Evolutionary conservation across 371 early-diverging fungal species (phyloP).

Genomic region (Actinomucor elegans): DNA sequence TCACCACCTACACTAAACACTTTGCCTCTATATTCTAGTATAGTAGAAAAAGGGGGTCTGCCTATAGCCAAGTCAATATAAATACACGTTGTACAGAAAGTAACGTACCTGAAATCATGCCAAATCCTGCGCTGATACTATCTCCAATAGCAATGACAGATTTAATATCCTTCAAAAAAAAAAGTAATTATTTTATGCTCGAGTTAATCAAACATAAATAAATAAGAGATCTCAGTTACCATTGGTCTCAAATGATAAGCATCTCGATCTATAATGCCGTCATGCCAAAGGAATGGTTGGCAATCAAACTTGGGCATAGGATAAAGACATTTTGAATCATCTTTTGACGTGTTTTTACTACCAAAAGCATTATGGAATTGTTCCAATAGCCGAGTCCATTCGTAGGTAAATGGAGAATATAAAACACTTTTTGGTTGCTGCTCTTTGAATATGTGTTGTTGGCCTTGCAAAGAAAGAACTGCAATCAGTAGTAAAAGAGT

Average conservation of each 20-base stretch:
- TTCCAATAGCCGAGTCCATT: constrained; percentile 52
- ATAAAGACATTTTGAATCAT: constrained; percentile 31
- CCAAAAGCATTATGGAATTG: constrained; percentile 49
- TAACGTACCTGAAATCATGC: constrained; percentile 48
- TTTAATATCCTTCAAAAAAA: constrained; percentile 55
- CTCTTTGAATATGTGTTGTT: too few species aligned
- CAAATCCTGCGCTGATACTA: constrained; percentile 73
- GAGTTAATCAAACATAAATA: too few species aligned
- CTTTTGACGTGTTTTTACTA: constrained; percentile 22
- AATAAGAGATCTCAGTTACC: constrained; percentile 33
- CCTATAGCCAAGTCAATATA: constrained; percentile 16
- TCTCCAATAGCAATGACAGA: constrained; percentile 70
- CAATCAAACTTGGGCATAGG: constrained; percentile 48
- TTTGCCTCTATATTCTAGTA: constrained; percentile 64
- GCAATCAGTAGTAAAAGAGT: too few species aligned
- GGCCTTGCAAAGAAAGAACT: too few species aligned
- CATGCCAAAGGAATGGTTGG: constrained; percentile 42
- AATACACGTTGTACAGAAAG: too few species aligned
- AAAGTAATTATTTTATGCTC: neutral
- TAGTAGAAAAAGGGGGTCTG: constrained; percentile 54
- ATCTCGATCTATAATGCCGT: constrained; percentile 36
- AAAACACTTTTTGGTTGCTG: neutral
- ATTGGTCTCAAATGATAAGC: constrained; percentile 57
- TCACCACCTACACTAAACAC: constrained; percentile 67
- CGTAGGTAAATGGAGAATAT: constrained; percentile 36